Base-by-base conservation (phyloP, 345 rosid species). In the Eucalyptus caleyi region DNA sequence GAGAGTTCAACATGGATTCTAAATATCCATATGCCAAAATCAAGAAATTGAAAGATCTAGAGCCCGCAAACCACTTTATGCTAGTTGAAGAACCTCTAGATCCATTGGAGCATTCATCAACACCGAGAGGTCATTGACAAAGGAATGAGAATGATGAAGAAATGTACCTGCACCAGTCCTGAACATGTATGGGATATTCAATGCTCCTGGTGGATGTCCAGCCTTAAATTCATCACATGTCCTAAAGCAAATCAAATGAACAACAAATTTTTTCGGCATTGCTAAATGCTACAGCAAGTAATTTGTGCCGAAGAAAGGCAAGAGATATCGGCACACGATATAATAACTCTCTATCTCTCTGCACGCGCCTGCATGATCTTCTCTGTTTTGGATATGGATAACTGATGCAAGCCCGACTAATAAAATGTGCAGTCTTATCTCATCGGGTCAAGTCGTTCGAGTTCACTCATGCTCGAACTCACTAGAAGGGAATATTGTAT, bases 151-250 rank as follows among this genome's bases (percentile, higher is more conserved):
- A 85, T 45, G 51, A 50, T 60, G 86, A 18, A 44, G 45, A 44
- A 32, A 72, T 27, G 24, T 83, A 90, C 93, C 92, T 89, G 89
- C 65, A 54, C 83, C 90, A n/a, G 8, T 83, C 15, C 21, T 88
- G 67, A 88, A 82, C 91, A 90, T 86, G 91, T 91, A 92, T 26
- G 93, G 90, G 87, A 92, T 89, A 88, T 92, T 92, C 30, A 91
- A 37, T 16, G 93, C 92, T 59, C 92, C 93, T 9, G 69, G 40
- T 44, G 92, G 86, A 89, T 92, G 93, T 65, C 93, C 93, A 87
- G 89, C 91, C 88, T 18, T 24, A 37, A 90, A 92, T 83, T 92
- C 93, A 85, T 92, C 93, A 44, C n/a, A 51, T 19, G 93, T 88
- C 90, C 92, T 92, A 44, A 69, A 53, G 60, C 34, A 56, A 49